Conservation (phyloP, 2,329 filamentous ascomycete species). For the Ceratocystis variospora region DNA sequence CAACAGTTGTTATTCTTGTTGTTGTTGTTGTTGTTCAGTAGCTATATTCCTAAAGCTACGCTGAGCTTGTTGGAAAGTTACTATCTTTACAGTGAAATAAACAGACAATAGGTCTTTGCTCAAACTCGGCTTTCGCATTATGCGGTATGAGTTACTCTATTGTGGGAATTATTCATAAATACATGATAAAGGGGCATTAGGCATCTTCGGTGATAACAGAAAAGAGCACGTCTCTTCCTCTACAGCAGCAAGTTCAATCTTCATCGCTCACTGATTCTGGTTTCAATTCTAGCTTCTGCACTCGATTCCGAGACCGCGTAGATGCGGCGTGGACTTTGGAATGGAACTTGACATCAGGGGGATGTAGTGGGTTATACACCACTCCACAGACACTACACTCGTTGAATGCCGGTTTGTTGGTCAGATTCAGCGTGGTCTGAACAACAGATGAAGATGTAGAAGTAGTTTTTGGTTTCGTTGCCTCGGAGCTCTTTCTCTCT, state of each 20-base stretch:
- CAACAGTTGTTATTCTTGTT: no score
- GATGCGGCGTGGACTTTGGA: conserved; percentile 29
- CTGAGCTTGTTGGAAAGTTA: no score
- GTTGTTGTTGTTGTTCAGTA: no score
- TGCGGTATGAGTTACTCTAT: not conserved
- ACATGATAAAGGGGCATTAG: not conserved
- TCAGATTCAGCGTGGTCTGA: conserved; percentile 34
- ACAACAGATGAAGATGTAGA: conserved; percentile 20
- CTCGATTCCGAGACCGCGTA: conserved; percentile 23
- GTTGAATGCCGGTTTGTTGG: conserved; percentile 30
- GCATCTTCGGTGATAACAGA: not conserved
- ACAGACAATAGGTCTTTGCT: no score
- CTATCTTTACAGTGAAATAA: no score
- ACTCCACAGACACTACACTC: conserved; percentile 33
- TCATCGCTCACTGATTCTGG: not conserved
- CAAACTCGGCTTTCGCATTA: no score
- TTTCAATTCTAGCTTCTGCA: not conserved
- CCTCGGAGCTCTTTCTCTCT: not conserved
- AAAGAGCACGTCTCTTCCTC: not conserved
- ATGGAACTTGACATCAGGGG: conserved; percentile 33
- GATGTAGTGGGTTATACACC: conserved; percentile 33
- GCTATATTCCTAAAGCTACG: no score
- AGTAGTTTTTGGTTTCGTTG: not conserved
- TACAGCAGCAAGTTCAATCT: no score
- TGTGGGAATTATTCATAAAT: not conserved